Conservation (phyloP, 176 grass and related monocot genomes). For the Lolium multiflorum region DNA sequence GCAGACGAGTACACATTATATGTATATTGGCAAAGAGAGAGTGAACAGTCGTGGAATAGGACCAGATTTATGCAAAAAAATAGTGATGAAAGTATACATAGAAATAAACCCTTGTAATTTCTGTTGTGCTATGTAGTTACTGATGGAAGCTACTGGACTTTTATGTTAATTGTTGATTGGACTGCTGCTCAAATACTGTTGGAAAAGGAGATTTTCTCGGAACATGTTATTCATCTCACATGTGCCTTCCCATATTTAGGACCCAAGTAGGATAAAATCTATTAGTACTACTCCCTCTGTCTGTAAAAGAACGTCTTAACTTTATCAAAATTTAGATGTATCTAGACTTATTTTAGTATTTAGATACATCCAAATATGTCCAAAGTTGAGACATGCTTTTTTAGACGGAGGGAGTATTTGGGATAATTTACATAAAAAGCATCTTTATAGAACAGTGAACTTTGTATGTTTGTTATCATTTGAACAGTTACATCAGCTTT, state of each 20-base stretch:
- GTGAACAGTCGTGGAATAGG: not conserved
- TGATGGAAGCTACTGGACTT: constrained; percentile 25
- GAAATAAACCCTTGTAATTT: constrained; percentile 28
- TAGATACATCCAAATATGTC: no score
- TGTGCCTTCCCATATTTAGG: constrained; percentile 34
- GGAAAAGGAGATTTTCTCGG: not conserved
- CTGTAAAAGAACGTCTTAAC: no score
- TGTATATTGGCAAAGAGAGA: not conserved
- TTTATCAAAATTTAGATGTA: no score
- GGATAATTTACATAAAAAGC: constrained; percentile 22
- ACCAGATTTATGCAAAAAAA: not conserved
- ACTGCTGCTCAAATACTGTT: not conserved
- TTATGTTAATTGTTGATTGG: constrained; percentile 25
- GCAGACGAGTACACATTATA: constrained; percentile 13
- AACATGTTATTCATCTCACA: not conserved
- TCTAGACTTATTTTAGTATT: no score
- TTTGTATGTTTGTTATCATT: constrained; percentile 16
- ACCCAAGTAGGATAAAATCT: constrained; percentile 6
- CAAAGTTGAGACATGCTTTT: no score
- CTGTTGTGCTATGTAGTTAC: not conserved
- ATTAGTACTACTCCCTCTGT: not conserved
- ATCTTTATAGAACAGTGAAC: constrained; percentile 24
- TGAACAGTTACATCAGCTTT: constrained; percentile 32
- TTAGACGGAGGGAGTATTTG: not conserved
- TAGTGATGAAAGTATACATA: constrained; percentile 1